A percentile compares a stretch with the other conserved stretches of the same genome.
These are phyloP conservation scores for Pouteria glomerata DNA, from an alignment of 148 eudicot species.

Conservation along the genomic window DNA sequence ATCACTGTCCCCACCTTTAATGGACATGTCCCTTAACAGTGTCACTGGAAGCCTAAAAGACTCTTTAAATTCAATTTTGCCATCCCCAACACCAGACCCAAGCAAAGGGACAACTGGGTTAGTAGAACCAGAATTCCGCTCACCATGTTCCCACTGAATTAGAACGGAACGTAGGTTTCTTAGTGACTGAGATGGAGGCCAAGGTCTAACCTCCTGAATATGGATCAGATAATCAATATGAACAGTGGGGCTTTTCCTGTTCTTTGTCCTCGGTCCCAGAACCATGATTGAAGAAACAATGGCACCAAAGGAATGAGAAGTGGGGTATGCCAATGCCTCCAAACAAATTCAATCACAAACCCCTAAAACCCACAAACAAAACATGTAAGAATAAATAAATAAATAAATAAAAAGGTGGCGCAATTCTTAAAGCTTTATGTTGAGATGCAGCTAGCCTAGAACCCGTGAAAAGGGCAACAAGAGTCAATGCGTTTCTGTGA, in stretches of 20 bases:
- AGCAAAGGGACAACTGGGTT: conserved; percentile 59
- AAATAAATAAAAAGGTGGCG: no score
- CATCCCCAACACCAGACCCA: conserved; percentile 48
- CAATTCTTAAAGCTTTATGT: background rate
- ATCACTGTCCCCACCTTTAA: conserved; percentile 50
- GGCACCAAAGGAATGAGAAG: background rate
- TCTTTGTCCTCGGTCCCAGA: conserved; percentile 57
- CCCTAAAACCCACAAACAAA: background rate
- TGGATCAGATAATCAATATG: conserved; percentile 61
- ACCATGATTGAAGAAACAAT: conserved; percentile 41
- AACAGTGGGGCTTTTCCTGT: conserved; percentile 54
- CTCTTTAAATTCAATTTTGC: conserved; percentile 76
- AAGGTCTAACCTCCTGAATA: conserved; percentile 85
- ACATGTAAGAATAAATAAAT: background rate
- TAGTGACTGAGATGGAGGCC: conserved; percentile 92
- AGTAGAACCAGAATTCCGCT: conserved; percentile 60
- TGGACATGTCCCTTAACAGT: conserved; percentile 46
- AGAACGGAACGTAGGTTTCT: conserved; percentile 63
- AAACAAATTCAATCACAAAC: conserved; percentile 4
- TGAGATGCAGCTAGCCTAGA: background rate
- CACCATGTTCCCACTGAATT: conserved; percentile 84
- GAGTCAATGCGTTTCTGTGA: background rate
- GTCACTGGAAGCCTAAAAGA: conserved; percentile 57
- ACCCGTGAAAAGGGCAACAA: background rate
- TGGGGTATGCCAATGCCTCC: background rate